Percentiles rank a stretch among this genome's conserved stretches.
phyloP scores from a whole-genome alignment of 2,329 filamentous ascomycete genomes.

The Colletotrichum sp. region DNA sequence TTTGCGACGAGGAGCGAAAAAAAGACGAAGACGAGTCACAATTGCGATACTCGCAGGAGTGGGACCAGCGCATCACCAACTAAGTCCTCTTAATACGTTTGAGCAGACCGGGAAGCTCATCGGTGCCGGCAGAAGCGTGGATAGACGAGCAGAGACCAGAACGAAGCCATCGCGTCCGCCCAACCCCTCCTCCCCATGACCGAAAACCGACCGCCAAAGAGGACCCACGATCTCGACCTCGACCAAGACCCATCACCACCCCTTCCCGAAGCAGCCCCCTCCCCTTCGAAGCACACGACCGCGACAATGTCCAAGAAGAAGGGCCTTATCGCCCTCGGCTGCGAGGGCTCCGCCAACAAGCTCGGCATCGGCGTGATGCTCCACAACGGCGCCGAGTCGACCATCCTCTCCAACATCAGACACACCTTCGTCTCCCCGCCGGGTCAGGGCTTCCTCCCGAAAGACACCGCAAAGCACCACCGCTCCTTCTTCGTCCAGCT shows the following conservation, averaged over 20 bases:
- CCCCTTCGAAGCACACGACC: slow-evolving; percentile 16
- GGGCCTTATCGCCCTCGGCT: slow-evolving; percentile 59
- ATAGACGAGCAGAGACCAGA: background rate
- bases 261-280: background rate
- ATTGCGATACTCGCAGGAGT: background rate
- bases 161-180: background rate
- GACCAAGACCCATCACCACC: background rate
- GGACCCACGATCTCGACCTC: slow-evolving; percentile 13
- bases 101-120: background rate
- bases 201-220: slow-evolving; percentile 1
- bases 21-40: background rate
- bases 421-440: slow-evolving; percentile 93
- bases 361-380: slow-evolving; percentile 91
- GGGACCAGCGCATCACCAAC: background rate
- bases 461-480: slow-evolving; percentile 95
- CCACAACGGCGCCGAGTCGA: slow-evolving; percentile 66
- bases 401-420: slow-evolving; percentile 89
- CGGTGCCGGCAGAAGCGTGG: background rate
- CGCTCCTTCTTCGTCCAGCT: slow-evolving; percentile 81
- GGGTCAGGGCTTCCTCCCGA: slow-evolving; percentile 92
- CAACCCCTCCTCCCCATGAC: slow-evolving; percentile 3
- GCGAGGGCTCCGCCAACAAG: slow-evolving; percentile 97
- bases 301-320: slow-evolving; percentile 33
- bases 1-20: background rate
- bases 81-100: background rate